These are phyloP conservation scores for Chlorella ohadii DNA, from an alignment of 139 green algal genomes.

Conservation along the genomic window DNA sequence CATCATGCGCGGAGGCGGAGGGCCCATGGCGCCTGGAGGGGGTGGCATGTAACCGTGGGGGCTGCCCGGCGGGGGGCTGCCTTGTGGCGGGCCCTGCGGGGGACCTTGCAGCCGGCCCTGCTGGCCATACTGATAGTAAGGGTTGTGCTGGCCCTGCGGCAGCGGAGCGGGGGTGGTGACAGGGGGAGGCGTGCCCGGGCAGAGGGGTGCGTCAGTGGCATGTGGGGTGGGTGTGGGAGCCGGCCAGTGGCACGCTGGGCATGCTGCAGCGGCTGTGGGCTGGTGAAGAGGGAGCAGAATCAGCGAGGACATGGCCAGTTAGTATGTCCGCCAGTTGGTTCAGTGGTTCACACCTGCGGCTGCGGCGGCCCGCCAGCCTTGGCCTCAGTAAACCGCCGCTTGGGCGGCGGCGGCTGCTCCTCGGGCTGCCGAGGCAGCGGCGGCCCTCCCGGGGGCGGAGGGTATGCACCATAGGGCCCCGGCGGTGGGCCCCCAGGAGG, in stretches of 20 bases:
- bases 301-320: neutral
- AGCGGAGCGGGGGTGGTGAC: neutral
- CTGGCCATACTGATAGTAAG: conserved; percentile 8
- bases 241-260: neutral
- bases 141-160: neutral
- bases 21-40: neutral
- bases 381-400: conserved; percentile 18
- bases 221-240: neutral
- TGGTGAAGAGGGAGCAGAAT: neutral
- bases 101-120: conserved; percentile 1
- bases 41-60: neutral
- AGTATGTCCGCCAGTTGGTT: too few relatives aligned
- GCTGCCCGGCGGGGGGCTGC: neutral
- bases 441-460: neutral
- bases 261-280: neutral
- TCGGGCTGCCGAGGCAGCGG: neutral
- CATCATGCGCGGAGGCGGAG: neutral
- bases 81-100: neutral
- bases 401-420: neutral
- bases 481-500: neutral
- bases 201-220: neutral
- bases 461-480: neutral
- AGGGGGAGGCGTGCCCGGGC: neutral
- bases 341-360: neutral
- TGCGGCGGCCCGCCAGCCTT: neutral